Conservation (phyloP, 2,329 filamentous ascomycete species). For the Biscogniauxia mediterranea region DNA sequence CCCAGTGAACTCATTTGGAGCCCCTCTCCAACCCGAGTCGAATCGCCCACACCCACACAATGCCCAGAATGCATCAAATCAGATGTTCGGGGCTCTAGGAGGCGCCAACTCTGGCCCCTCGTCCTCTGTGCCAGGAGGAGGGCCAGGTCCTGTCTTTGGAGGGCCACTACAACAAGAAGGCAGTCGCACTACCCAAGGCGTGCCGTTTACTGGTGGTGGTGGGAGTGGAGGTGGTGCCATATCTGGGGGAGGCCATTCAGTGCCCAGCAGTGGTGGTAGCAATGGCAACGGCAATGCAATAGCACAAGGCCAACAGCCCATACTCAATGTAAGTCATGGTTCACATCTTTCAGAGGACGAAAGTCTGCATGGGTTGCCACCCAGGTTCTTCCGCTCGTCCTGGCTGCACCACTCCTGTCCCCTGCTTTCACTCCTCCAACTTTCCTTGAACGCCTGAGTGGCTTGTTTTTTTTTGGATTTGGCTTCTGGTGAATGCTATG, state of each 20-base stretch:
- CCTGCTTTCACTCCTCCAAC: neutral
- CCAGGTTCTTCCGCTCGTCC: slow-evolving; percentile 1
- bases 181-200: slow-evolving; percentile 60
- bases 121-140: slow-evolving; percentile 44
- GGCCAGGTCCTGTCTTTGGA: slow-evolving; percentile 65
- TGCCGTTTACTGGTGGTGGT: slow-evolving; percentile 54
- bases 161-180: slow-evolving; percentile 63
- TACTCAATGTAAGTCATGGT: slow-evolving; percentile 61
- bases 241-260: slow-evolving; percentile 34
- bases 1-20: slow-evolving; percentile 50
- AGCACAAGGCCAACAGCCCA: slow-evolving; percentile 79
- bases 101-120: slow-evolving; percentile 24
- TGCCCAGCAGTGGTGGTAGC: slow-evolving; percentile 37
- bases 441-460: neutral
- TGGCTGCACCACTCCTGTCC: neutral
- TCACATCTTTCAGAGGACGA: neutral
- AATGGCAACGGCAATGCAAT: slow-evolving; percentile 52
- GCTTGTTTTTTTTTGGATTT: neutral
- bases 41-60: slow-evolving; percentile 51
- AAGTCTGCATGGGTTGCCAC: slow-evolving; percentile 1
- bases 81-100: slow-evolving; percentile 49
- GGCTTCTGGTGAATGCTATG: neutral
- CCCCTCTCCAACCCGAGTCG: slow-evolving; percentile 52
- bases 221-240: slow-evolving; percentile 40
- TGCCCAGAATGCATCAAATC: slow-evolving; percentile 47